Conservation (phyloP, 495 filamentous ascomycete species). For the Penicillium goetzii region DNA sequence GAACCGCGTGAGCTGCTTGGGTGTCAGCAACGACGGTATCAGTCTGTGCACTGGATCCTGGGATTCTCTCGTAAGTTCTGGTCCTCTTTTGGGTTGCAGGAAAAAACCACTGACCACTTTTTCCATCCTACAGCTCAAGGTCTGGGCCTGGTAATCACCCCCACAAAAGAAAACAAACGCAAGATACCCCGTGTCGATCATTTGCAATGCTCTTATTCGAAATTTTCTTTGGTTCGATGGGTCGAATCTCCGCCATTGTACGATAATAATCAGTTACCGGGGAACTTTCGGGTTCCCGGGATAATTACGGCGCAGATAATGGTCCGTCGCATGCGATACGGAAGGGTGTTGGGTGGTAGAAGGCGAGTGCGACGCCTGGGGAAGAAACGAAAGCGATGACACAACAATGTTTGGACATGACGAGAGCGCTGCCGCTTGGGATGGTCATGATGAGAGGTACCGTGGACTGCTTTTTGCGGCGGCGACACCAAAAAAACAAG, state of each 20-base stretch:
- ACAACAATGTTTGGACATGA: constrained; percentile 34
- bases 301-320: constrained; percentile 43
- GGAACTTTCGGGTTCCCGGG: constrained; percentile 31
- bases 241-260: constrained; percentile 49
- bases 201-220: constrained; percentile 49
- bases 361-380: constrained; percentile 30
- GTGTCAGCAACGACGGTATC: constrained; percentile 98
- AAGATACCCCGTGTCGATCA: constrained; percentile 53
- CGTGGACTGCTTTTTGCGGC: constrained; percentile 4
- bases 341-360: constrained; percentile 30
- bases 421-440: constrained; percentile 25
- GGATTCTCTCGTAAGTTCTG: constrained; percentile 88
- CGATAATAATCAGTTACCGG: constrained; percentile 49
- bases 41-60: constrained; percentile 99
- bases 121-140: constrained; percentile 66
- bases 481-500: not conserved
- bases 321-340: constrained; percentile 34
- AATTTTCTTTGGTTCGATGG: constrained; percentile 41
- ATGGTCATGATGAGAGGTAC: constrained; percentile 20
- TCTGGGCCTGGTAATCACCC: constrained; percentile 72
- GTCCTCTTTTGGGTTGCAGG: not conserved
- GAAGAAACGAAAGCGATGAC: constrained; percentile 40
- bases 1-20: constrained; percentile 97
- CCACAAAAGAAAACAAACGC: constrained; percentile 38
- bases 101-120: constrained; percentile 19